A percentile compares a stretch with the other conserved stretches of the same genome.
phyloP scores from a whole-genome alignment of 2,329 filamentous ascomycete species.

The Pyrenophora teres region DNA sequence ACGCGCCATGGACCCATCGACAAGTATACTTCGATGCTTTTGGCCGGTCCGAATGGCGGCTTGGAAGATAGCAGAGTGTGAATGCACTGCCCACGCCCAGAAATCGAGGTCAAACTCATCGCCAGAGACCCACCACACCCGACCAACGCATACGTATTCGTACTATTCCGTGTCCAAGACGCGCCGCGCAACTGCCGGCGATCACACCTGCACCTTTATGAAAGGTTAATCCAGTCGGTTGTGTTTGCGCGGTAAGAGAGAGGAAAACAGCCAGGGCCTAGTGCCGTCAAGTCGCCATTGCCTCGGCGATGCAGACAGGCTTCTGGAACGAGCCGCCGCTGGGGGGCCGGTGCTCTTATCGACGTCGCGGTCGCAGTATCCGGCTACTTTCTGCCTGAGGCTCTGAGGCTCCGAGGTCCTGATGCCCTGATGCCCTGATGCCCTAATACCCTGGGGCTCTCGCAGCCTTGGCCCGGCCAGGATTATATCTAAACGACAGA shows the following conservation, averaged over 20 bases:
- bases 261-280: neutral
- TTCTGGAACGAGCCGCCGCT: slow-evolving; percentile 2
- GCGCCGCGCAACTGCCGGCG: slow-evolving; percentile 1
- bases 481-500: slow-evolving; percentile 17
- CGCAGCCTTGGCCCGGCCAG: slow-evolving; percentile 18
- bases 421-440: too few relatives aligned
- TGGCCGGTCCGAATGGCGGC: slow-evolving; percentile 2
- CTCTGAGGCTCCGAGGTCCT: too few relatives aligned
- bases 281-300: too few relatives aligned
- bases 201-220: neutral
- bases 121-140: slow-evolving; percentile 5
- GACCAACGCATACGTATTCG: neutral
- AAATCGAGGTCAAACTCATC: neutral
- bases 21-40: neutral
- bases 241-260: too few relatives aligned
- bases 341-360: slow-evolving; percentile 11
- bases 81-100: slow-evolving; percentile 9
- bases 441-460: slow-evolving; percentile 24
- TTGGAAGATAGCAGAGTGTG: neutral
- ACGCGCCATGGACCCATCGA: neutral
- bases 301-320: neutral
- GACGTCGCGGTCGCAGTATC: neutral
- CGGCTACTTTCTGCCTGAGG: too few relatives aligned
- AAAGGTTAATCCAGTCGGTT: too few relatives aligned
- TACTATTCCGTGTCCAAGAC: too few relatives aligned